Evolutionary conservation across 176 grass and related monocot genomes (phyloP), one percentile per base, ranked within the genome.

Genomic region (Carex cristatella): DNA sequence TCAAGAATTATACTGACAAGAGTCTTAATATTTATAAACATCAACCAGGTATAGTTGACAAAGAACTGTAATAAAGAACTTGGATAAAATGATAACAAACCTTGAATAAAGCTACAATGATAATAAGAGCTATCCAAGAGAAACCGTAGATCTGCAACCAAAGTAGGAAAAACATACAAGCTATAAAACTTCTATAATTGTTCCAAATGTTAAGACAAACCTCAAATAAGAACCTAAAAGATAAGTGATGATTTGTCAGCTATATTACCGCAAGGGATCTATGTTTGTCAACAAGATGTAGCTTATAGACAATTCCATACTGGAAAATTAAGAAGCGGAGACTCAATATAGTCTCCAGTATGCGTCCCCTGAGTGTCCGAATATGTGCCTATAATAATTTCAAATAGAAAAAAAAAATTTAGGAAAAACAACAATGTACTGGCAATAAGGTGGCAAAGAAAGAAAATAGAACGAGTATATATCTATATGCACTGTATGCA

Each of bases 241-340:
- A 73, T 32, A 61, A 60, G 8, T 14, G 62, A 79, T 53, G 11
- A 84, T 74, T 12, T 78, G 46, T 57, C 2, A 78, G 74, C 49
- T 57, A 78, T 33, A 87, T 97, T 95, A 98, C 95, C 9, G 88
- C 91, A 75, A 98, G 85, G 44, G 95, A 98, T 35, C 91, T 98
- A 89, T 95, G 79, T 73, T 86, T 55, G 32, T 56, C 69, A 44
- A 86, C 76, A 87, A 98, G 84, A 81, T 92, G 84, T 78, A 98
- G 89, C 77, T 95, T 98, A 85, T 95, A 98, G 65, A 98, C 93
- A 84, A 98, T 95, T 37, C 95, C 95, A 85, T 93, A 98, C 77
- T 98, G 95, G 81, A 98, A 95, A 2, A 98, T 89, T 4, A 98
- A 71, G 81, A 98, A 98, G 82, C 95, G 88, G 11, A 93, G 83